A percentile compares a stretch with the other conserved stretches of the same genome.
Conservation (phyloP, 768 basidiomycete species). For the Podaxis sp. region DNA sequence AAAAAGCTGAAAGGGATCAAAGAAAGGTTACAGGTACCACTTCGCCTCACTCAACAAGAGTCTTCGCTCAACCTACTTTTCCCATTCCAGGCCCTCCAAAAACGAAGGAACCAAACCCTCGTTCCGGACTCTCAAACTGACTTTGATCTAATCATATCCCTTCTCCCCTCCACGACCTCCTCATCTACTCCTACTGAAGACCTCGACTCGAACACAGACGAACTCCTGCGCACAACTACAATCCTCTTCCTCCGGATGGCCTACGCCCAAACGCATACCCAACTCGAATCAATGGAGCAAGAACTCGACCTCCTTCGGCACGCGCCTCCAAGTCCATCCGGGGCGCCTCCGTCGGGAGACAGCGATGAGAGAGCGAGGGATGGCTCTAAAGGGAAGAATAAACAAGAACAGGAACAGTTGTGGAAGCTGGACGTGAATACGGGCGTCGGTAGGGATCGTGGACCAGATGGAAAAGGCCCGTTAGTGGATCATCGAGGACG, state of each 20-base stretch:
- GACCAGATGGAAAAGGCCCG: slow-evolving; percentile 53
- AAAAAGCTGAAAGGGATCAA: slow-evolving; percentile 82
- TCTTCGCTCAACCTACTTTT: neutral
- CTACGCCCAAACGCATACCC: slow-evolving; percentile 66
- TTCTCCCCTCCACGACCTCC: slow-evolving; percentile 43
- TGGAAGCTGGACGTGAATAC: slow-evolving; percentile 68
- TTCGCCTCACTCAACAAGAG: neutral
- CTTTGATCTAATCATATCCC: slow-evolving; percentile 61
- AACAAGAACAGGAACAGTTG: slow-evolving; percentile 39
- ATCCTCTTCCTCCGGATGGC: slow-evolving; percentile 72
- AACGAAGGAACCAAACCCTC: slow-evolving; percentile 45
- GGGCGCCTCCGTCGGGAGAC: slow-evolving; percentile 31
- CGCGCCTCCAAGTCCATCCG: slow-evolving; percentile 44
- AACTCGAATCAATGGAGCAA: slow-evolving; percentile 65
- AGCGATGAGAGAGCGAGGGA: slow-evolving; percentile 35
- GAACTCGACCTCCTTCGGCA: slow-evolving; percentile 68
- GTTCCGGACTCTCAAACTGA: slow-evolving; percentile 38
- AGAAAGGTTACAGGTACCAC: slow-evolving; percentile 63
- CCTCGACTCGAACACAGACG: slow-evolving; percentile 59
- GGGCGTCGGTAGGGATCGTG: slow-evolving; percentile 34
- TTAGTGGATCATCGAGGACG: slow-evolving; percentile 76
- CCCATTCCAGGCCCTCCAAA: slow-evolving; percentile 45
- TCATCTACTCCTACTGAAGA: slow-evolving; percentile 27
- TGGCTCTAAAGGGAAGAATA: slow-evolving; percentile 14
- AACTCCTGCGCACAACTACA: slow-evolving; percentile 62